Conservation (phyloP, 345 rosid genomes). For the Euphorbia lathyris region DNA sequence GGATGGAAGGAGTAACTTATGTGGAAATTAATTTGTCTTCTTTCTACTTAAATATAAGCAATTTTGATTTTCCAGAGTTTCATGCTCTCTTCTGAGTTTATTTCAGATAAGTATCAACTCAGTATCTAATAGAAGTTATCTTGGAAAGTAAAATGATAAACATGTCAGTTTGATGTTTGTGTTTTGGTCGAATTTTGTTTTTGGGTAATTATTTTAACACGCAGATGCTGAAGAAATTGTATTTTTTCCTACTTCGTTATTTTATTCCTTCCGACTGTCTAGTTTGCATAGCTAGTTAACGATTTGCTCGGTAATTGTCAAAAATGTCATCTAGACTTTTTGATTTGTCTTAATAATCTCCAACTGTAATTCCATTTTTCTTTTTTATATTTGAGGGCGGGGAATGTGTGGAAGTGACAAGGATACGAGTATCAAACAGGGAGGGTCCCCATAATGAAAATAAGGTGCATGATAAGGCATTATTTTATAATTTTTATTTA, state of each 20-base stretch:
- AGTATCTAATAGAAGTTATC: not conserved
- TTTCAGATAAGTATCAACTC: slow-evolving; percentile 1
- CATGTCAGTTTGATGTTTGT: not conserved
- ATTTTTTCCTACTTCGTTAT: not conserved
- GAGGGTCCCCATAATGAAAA: not conserved
- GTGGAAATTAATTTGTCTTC: not conserved
- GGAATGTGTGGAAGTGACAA: too few species aligned
- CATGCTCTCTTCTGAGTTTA: not conserved
- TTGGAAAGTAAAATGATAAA: not conserved
- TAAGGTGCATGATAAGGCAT: not conserved
- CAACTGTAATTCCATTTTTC: not conserved
- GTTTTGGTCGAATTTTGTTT: not conserved
- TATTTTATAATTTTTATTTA: not conserved
- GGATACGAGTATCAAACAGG: too few species aligned
- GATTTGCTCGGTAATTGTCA: not conserved
- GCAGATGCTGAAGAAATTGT: not conserved
- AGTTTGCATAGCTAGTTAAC: not conserved
- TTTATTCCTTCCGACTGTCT: not conserved
- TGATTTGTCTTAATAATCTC: not conserved
- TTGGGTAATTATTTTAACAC: not conserved
- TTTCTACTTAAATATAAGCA: not conserved
- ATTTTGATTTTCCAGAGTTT: not conserved
- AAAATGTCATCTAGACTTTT: not conserved
- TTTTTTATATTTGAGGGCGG: too few species aligned
- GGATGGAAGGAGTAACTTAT: not conserved